Base-by-base conservation (phyloP, 805 yeast species). In the Ogataea wickerhamii region DNA sequence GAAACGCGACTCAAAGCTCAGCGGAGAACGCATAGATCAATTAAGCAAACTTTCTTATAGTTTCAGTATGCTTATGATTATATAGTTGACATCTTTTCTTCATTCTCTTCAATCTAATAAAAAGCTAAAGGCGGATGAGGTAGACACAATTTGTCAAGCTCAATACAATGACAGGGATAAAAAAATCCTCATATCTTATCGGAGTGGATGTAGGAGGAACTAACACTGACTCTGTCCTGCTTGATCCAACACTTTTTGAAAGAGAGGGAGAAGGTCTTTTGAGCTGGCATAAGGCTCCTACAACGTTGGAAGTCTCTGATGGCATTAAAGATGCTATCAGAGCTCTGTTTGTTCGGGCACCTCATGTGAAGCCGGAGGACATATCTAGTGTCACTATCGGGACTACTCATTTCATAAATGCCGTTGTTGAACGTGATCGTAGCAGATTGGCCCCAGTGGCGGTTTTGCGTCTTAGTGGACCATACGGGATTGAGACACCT, bases 161-260 rank as follows among this genome's bases (percentile, higher is more conserved):
- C 11, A n/a, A 14, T 16, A 12, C 28, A 5, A 27, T 16, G 20
- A 22, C 18, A 13, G 17, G 14, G 23, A n/a, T n/a, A n/a, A 26
- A 6, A 20, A 27, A 16, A 18, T 13, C 27, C 3, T 34, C 38
- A 6, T 23, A 41, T 36, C 31, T 67, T 6, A 63, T 71, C 24
- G 78, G 76, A 18, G 67, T 72, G 14, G 77, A 72, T 49, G 76
- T 72, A 29, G 77, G 77, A 18, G 76, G 76, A 12, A 72, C 76
- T 25, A 71, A 71, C 55, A 69, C 76, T 1, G 76, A 72, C 49
- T 61, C 70, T 17, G 76, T 71, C 22, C 50, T 72, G 18, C 40
- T 71, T 6, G 68, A 70, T 36, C 71, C 75, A 1, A 32, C 56
- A 5, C 28, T 37, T 6, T 40, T 58, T n/a, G 26, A 38, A 19